Conservation (phyloP, 2,329 filamentous ascomycete genomes). For the Verticillium albo-atrum region DNA sequence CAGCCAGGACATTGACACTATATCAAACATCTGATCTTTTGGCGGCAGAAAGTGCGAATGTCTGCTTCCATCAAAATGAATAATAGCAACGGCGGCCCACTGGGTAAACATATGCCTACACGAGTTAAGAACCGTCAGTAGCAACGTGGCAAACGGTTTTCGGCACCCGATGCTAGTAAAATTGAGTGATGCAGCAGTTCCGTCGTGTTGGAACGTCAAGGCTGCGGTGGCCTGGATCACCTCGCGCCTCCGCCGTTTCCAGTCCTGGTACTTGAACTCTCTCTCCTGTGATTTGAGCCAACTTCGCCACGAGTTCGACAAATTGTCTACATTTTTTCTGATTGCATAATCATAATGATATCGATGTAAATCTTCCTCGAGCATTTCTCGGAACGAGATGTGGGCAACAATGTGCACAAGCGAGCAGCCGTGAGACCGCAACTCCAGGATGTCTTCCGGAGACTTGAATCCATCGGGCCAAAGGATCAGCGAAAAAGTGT, state of each 20-base stretch:
- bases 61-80: neutral
- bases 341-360: neutral
- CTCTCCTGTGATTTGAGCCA: neutral
- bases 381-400: neutral
- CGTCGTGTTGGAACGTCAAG: neutral
- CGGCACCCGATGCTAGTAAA: neutral
- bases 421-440: neutral
- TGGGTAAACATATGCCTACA: neutral
- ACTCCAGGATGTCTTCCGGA: neutral
- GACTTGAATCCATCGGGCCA: neutral
- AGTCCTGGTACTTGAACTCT: neutral
- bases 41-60: neutral
- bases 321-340: neutral
- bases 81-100: accelerated
- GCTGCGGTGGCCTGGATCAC: neutral
- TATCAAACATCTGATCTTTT: neutral
- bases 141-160: neutral
- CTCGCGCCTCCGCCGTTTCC: neutral
- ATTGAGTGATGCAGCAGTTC: neutral
- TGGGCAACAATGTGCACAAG: neutral
- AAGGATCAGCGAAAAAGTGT: neutral
- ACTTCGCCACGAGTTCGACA: neutral
- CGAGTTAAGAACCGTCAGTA: neutral
- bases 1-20: neutral
- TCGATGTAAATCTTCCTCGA: neutral